Percentiles rank a stretch among this genome's conserved stretches.
phyloP scores from a whole-genome alignment of 306 rosid species.

The Lathyrus aphaca region DNA sequence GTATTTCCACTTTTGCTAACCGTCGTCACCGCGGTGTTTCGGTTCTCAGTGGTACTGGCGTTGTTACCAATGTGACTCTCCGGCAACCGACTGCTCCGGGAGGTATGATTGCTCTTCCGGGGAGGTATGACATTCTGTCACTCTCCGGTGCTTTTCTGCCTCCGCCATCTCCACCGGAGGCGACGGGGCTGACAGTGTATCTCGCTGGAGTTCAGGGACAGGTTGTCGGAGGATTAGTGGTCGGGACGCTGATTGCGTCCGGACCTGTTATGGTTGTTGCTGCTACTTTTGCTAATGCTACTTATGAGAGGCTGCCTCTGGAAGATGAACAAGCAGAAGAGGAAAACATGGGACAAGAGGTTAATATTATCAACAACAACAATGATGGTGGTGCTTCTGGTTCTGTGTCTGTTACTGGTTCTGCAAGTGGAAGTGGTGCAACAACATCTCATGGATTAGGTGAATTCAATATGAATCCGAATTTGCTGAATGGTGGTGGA shows the following conservation, averaged over 20 bases:
- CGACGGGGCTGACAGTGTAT: conserved; percentile 65
- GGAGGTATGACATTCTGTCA: conserved; percentile 76
- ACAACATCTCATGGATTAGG: conserved; percentile 7
- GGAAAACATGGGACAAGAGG: conserved; percentile 48
- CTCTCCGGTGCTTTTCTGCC: conserved; percentile 81
- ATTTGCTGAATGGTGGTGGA: background rate
- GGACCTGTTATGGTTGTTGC: conserved; percentile 81
- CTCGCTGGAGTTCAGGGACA: conserved; percentile 77
- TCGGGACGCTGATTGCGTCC: conserved; percentile 65
- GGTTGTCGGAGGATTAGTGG: conserved; percentile 75
- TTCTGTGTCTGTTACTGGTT: background rate
- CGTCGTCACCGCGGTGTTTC: conserved; percentile 86
- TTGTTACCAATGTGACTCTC: conserved; percentile 67
- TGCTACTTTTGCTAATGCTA: conserved; percentile 80
- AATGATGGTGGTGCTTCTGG: conserved; percentile 19
- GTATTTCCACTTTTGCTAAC: conserved; percentile 65
- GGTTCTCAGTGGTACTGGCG: conserved; percentile 73
- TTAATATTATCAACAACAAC: conserved; percentile 26
- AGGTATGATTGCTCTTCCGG: conserved; percentile 59
- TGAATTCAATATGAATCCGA: background rate
- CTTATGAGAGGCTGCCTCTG: conserved; percentile 70
- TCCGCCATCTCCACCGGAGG: conserved; percentile 74
- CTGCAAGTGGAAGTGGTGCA: conserved; percentile 1
- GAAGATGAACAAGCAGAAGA: conserved; percentile 60
- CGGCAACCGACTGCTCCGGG: conserved; percentile 67